These are phyloP conservation scores for Daldinia loculata DNA, from an alignment of 495 filamentous ascomycete species.

Conservation along the genomic window DNA sequence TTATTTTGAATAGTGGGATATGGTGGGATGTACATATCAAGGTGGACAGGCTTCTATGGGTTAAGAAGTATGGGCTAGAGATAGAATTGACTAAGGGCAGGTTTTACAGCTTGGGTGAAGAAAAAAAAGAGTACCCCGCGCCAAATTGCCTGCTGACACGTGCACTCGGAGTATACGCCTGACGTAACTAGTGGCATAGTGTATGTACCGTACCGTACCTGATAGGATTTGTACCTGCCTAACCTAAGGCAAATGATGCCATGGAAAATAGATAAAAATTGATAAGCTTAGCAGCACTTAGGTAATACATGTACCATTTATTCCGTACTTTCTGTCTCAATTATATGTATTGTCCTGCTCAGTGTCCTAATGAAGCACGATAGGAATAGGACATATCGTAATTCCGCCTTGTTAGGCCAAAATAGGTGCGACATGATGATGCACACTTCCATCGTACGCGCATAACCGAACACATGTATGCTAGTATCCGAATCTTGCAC, in stretches of 20 bases:
- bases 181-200: constrained; percentile 25
- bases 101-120: background rate
- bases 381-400: background rate
- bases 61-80: constrained; percentile 20
- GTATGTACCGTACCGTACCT: too few species aligned
- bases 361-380: background rate
- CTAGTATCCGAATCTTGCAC: background rate
- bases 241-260: background rate
- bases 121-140: constrained; percentile 11
- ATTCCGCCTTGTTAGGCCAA: constrained; percentile 1
- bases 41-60: background rate
- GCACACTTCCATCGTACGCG: background rate
- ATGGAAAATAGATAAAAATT: background rate
- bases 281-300: too few species aligned
- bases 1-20: constrained; percentile 2
- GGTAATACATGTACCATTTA: too few species aligned
- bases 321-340: too few species aligned
- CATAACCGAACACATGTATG: background rate
- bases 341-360: background rate
- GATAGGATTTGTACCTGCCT: background rate
- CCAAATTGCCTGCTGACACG: constrained; percentile 38
- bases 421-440: background rate
- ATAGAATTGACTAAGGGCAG: constrained; percentile 10
- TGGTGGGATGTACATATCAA: too few species aligned
- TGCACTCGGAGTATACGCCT: constrained; percentile 20